These are phyloP conservation scores for Aspergillus cavernicola DNA, from an alignment of 495 filamentous ascomycete species.

Conservation along the genomic window DNA sequence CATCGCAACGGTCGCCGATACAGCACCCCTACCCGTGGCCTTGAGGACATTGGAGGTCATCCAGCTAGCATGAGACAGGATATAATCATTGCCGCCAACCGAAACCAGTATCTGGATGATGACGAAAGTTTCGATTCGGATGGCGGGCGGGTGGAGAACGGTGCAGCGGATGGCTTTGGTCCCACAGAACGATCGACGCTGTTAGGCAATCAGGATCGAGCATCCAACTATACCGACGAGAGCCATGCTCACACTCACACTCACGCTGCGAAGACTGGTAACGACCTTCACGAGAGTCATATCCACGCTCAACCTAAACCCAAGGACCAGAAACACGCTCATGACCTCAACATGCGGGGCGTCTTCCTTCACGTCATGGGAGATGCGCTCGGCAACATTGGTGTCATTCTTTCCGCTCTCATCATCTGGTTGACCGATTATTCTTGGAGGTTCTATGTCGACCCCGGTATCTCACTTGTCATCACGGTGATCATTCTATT, in stretches of 20 bases:
- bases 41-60: conserved; percentile 76
- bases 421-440: conserved; percentile 84
- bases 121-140: conserved; percentile 52
- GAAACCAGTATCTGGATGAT: conserved; percentile 46
- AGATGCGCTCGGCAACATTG: conserved; percentile 94
- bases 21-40: conserved; percentile 50
- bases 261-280: conserved; percentile 14
- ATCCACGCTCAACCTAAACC: conserved; percentile 78
- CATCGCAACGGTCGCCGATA: conserved; percentile 50
- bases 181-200: conserved; percentile 40
- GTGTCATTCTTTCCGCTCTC: conserved; percentile 89
- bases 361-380: conserved; percentile 96
- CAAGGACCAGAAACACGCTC: conserved; percentile 51
- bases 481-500: conserved; percentile 93
- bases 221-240: conserved; percentile 40
- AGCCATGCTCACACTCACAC: conserved; percentile 15
- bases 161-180: conserved; percentile 35
- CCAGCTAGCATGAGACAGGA: conserved; percentile 89
- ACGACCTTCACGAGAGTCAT: conserved; percentile 52
- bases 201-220: conserved; percentile 31
- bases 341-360: conserved; percentile 97
- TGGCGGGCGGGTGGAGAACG: conserved; percentile 47
- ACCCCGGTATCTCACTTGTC: conserved; percentile 90
- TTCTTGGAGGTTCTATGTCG: conserved; percentile 70
- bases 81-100: conserved; percentile 73